phyloP scores from a whole-genome alignment of 257 asterid genomes.

The Cynanchum wilfordii region DNA sequence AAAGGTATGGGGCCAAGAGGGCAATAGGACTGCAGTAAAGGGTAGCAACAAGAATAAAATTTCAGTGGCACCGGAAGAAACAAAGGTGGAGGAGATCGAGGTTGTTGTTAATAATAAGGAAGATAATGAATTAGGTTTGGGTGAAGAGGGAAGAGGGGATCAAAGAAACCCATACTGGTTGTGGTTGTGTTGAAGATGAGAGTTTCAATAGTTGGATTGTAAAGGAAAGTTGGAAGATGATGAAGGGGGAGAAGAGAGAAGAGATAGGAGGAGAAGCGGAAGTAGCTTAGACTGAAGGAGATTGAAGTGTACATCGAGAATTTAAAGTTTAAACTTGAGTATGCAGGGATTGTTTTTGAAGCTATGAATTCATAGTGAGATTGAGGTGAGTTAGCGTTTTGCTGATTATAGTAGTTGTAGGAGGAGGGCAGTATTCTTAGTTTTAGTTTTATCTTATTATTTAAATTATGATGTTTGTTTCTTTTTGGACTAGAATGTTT shows the following conservation, averaged over 20 bases:
- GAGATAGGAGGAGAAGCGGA: constrained; percentile 41
- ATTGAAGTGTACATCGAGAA: constrained; percentile 23
- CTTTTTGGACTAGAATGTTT: neutral
- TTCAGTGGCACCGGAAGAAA: neutral
- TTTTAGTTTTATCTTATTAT: neutral
- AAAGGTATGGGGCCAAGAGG: constrained; percentile 42
- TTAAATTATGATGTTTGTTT: neutral
- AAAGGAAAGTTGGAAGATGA: constrained; percentile 21
- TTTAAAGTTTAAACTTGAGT: constrained; percentile 28
- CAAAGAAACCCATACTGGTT: constrained; percentile 5
- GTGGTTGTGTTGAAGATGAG: constrained; percentile 7
- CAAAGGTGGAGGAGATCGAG: constrained; percentile 6
- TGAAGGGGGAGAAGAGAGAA: constrained; percentile 25
- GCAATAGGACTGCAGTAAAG: constrained; percentile 21
- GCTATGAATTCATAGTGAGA: constrained; percentile 15
- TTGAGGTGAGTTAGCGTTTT: constrained; percentile 11
- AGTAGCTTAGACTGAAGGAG: constrained; percentile 28
- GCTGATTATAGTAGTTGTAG: neutral
- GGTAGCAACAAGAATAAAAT: constrained; percentile 16
- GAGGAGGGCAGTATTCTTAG: neutral
- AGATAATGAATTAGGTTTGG: constrained; percentile 11
- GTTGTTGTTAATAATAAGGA: constrained; percentile 22
- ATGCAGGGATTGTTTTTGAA: constrained; percentile 31
- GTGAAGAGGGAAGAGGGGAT: constrained; percentile 11
- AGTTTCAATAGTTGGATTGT: constrained; percentile 34